Conservation (phyloP, 176 grass and related monocot species). For the Rhipidocladum racemiflorum region DNA sequence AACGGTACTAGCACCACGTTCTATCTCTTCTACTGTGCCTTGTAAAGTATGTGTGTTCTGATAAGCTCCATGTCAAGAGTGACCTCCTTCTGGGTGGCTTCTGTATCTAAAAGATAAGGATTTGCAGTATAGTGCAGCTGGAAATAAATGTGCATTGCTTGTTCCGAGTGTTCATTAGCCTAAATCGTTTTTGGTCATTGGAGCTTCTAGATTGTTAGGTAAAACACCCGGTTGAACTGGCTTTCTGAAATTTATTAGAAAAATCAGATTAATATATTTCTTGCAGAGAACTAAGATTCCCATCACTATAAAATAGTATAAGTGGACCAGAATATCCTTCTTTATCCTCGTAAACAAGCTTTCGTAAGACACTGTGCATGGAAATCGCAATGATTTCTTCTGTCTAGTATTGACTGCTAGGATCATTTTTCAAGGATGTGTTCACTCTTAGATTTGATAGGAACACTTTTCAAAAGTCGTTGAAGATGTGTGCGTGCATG, state of each 20-base stretch:
- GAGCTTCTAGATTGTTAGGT: neutral
- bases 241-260: conserved; percentile 8
- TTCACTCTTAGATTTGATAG: neutral
- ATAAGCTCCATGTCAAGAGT: conserved; percentile 13
- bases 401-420: conserved; percentile 18
- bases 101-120: conserved; percentile 34
- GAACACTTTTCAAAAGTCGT: neutral
- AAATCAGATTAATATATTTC: conserved; percentile 1
- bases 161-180: neutral
- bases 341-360: conserved; percentile 7
- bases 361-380: neutral
- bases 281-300: neutral
- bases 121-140: conserved; percentile 15
- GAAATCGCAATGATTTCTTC: neutral
- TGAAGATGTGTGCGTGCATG: neutral
- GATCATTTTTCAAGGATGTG: conserved; percentile 8
- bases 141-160: conserved; percentile 21
- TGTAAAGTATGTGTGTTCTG: conserved; percentile 33
- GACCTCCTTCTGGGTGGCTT: conserved; percentile 36
- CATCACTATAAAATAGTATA: conserved; percentile 7
- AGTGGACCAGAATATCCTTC: neutral
- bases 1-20: conserved; percentile 74
- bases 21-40: conserved; percentile 24
- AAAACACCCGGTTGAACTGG: conserved; percentile 1
- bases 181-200: conserved; percentile 15